Evolutionary conservation across 371 early-diverging fungal species (phyloP).

Genomic region (Zychaea mexicana): DNA sequence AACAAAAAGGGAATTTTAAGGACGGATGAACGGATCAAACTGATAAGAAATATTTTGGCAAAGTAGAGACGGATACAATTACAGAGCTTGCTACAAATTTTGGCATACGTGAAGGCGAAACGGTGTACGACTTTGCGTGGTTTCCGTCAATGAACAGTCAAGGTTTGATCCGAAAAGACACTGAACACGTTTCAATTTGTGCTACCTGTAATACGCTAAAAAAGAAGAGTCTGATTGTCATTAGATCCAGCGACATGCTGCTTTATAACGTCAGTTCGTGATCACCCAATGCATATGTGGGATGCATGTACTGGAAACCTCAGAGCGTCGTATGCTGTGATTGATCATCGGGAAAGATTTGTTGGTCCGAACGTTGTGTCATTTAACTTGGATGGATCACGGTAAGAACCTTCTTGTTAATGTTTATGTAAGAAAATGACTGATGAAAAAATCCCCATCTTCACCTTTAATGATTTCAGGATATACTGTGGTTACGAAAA

Average conservation of each 20-base stretch:
- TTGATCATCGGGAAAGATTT: slow-evolving; percentile 69
- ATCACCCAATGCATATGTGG: slow-evolving; percentile 76
- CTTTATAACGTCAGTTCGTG: slow-evolving; percentile 64
- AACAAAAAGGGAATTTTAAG: not conserved
- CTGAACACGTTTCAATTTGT: too few relatives aligned
- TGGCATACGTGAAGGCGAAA: slow-evolving; percentile 57
- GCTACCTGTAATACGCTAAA: not conserved
- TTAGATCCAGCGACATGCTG: slow-evolving; percentile 67
- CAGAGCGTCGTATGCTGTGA: slow-evolving; percentile 60
- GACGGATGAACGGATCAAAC: too few relatives aligned
- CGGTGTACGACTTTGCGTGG: slow-evolving; percentile 68
- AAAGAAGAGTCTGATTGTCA: not conserved
- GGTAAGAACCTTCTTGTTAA: slow-evolving; percentile 42
- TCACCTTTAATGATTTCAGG: slow-evolving; percentile 23
- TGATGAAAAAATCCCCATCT: not conserved
- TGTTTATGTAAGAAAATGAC: too few relatives aligned
- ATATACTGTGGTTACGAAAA: slow-evolving; percentile 74
- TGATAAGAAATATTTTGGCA: too few relatives aligned
- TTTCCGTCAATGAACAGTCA: slow-evolving; percentile 67
- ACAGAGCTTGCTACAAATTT: slow-evolving; percentile 13
- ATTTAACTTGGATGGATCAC: slow-evolving; percentile 69
- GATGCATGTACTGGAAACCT: slow-evolving; percentile 66
- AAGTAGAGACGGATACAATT: too few relatives aligned
- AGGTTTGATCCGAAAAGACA: slow-evolving; percentile 39
- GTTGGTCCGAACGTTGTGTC: slow-evolving; percentile 62